Percentiles rank a stretch among this genome's conserved stretches.
These are phyloP conservation scores for Phytophthora syringae DNA, from an alignment of 352 stramenopile species.

Conservation along the genomic window DNA sequence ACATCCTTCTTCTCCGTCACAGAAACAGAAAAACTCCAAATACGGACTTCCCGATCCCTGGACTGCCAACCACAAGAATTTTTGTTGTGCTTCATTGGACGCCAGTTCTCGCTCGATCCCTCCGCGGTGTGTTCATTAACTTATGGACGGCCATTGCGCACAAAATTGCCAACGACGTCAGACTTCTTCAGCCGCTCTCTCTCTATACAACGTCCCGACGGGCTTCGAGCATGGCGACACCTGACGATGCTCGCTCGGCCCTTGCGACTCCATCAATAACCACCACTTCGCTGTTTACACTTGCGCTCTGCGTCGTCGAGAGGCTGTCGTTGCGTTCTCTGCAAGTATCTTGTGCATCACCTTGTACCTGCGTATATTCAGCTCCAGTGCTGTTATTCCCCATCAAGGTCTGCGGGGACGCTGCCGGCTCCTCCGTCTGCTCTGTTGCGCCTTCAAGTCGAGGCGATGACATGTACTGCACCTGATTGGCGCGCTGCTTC, in stretches of 20 bases:
- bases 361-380: slow-evolving; percentile 23
- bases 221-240: slow-evolving; percentile 31
- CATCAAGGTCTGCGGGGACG: slow-evolving; percentile 9
- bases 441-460: slow-evolving; percentile 13
- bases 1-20: slow-evolving; percentile 32
- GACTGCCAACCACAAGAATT: slow-evolving; percentile 28
- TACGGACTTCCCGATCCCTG: slow-evolving; percentile 29
- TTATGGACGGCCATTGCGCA: slow-evolving; percentile 24
- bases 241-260: slow-evolving; percentile 13
- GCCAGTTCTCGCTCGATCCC: slow-evolving; percentile 3
- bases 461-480: slow-evolving; percentile 36
- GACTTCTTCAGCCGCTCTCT: not conserved
- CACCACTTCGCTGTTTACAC: slow-evolving; percentile 20
- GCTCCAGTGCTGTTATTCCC: slow-evolving; percentile 21
- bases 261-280: slow-evolving; percentile 17
- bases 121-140: slow-evolving; percentile 17
- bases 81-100: not conserved
- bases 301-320: not conserved
- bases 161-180: slow-evolving; percentile 12
- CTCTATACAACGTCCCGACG: slow-evolving; percentile 22
- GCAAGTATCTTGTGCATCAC: not conserved
- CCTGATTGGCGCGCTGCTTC: slow-evolving; percentile 39
- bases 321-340: slow-evolving; percentile 15
- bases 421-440: not conserved
- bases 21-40: slow-evolving; percentile 30